Conservation (phyloP, 192 early-diverging fungal genomes). For the Spinellus fusiger region DNA sequence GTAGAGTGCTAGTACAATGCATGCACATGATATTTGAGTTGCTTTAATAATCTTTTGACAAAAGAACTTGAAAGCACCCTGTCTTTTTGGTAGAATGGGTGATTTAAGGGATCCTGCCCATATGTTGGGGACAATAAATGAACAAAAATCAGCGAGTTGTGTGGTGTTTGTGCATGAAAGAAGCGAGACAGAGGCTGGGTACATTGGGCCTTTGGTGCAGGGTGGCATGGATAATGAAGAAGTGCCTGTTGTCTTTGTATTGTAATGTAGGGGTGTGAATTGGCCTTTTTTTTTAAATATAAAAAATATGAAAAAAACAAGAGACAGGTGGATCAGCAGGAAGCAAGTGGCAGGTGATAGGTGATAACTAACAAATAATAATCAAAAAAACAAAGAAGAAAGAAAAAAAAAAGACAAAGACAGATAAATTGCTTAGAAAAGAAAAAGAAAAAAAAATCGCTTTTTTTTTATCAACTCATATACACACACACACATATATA, state of each 20-base stretch:
- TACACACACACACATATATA: not conserved
- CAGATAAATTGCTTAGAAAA: too few relatives aligned
- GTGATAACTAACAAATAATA: too few relatives aligned
- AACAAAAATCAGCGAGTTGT: slow-evolving; percentile 33
- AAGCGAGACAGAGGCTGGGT: not conserved
- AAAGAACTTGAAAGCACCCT: slow-evolving; percentile 39
- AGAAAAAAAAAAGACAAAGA: too few relatives aligned
- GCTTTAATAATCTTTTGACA: slow-evolving; percentile 47
- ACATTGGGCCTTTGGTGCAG: not conserved
- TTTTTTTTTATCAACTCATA: not conserved
- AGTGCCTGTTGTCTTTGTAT: too few relatives aligned
- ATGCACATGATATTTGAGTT: slow-evolving; percentile 57
- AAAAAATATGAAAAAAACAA: too few relatives aligned
- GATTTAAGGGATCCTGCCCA: slow-evolving; percentile 12
- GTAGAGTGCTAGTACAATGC: slow-evolving; percentile 57
- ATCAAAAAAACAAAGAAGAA: too few relatives aligned
- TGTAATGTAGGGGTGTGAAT: too few relatives aligned
- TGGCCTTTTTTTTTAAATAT: too few relatives aligned
- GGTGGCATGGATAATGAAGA: not conserved
- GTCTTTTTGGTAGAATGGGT: slow-evolving; percentile 1
- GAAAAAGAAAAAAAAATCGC: too few relatives aligned
- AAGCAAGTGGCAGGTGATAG: too few relatives aligned
- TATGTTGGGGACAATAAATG: slow-evolving; percentile 29
- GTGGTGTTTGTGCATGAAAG: slow-evolving; percentile 8
- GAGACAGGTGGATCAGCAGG: too few relatives aligned